Conservation (phyloP, 2,329 filamentous ascomycete species). For the Phyllosticta capitalensis region DNA sequence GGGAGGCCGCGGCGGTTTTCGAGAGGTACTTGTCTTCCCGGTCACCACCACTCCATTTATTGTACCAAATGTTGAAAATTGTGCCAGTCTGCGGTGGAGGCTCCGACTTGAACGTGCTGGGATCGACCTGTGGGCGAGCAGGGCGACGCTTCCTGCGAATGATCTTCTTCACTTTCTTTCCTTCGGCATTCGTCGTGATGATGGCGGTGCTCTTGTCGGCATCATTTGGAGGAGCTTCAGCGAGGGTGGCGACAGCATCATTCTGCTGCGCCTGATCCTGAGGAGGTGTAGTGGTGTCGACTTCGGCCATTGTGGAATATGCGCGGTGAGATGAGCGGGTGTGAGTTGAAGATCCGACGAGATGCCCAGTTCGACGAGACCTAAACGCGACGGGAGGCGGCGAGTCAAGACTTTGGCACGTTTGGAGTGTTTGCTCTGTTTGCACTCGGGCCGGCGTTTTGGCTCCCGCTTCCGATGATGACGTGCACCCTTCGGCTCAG, state of each 20-base stretch:
- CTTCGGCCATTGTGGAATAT: constrained; percentile 3
- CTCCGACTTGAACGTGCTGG: constrained; percentile 70
- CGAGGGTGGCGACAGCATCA: not conserved
- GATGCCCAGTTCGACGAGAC: not conserved
- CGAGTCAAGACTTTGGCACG: not conserved
- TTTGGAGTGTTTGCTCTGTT: not conserved
- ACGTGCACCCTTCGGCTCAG: not conserved
- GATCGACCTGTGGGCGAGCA: constrained; percentile 83
- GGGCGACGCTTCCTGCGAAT: constrained; percentile 84
- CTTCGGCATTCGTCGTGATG: constrained; percentile 26
- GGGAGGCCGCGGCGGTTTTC: constrained; percentile 69
- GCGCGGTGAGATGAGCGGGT: not conserved
- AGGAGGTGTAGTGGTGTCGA: not conserved
- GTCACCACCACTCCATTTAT: constrained; percentile 95
- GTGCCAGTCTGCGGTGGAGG: constrained; percentile 87
- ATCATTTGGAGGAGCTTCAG: not conserved
- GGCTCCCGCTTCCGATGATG: not conserved
- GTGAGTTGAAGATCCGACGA: not conserved
- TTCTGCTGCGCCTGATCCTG: not conserved
- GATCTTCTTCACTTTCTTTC: constrained; percentile 77
- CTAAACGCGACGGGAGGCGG: not conserved
- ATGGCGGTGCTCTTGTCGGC: constrained; percentile 13
- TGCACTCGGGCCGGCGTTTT: constrained; percentile 11
- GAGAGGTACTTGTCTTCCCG: constrained; percentile 83
- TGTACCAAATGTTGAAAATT: constrained; percentile 74